A percentile compares a stretch with the other conserved stretches of the same genome.
phyloP scores from a whole-genome alignment of 2,329 filamentous ascomycete genomes.

The Colletotrichum abscissum region DNA sequence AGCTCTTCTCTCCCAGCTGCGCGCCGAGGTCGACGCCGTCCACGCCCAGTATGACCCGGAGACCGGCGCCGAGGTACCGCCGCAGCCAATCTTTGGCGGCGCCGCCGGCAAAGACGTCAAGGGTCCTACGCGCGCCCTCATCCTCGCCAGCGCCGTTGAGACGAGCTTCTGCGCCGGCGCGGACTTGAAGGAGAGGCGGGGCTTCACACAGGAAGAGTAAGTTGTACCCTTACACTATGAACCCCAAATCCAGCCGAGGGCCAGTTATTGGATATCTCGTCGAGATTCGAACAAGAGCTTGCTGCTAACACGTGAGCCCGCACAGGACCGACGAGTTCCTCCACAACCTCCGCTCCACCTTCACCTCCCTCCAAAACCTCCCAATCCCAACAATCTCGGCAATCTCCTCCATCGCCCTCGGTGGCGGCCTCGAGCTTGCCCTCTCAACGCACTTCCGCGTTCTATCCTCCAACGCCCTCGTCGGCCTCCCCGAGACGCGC shows the following conservation, averaged over 20 bases:
- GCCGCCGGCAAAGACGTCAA: slow-evolving; percentile 55
- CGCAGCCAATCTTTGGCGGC: slow-evolving; percentile 55
- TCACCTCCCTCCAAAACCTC: slow-evolving; percentile 78
- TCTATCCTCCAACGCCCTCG: slow-evolving; percentile 79
- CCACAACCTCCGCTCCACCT: slow-evolving; percentile 77
- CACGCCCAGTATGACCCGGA: slow-evolving; percentile 67
- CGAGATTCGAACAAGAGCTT: neutral
- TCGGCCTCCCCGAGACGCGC: slow-evolving; percentile 91
- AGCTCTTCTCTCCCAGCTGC: slow-evolving; percentile 78
- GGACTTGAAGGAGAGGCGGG: slow-evolving; percentile 88
- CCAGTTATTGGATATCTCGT: neutral
- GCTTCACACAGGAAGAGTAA: slow-evolving; percentile 83
- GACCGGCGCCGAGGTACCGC: slow-evolving; percentile 62
- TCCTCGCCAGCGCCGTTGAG: slow-evolving; percentile 88
- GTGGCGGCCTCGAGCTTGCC: slow-evolving; percentile 93
- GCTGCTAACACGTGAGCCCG: slow-evolving; percentile 3
- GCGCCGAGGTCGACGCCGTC: slow-evolving; percentile 78
- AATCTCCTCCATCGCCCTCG: slow-evolving; percentile 86
- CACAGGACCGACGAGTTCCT: slow-evolving; percentile 84
- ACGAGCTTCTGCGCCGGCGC: slow-evolving; percentile 93
- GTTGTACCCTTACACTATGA: slow-evolving; percentile 40
- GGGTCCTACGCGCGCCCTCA: slow-evolving; percentile 79
- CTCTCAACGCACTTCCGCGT: slow-evolving; percentile 91
- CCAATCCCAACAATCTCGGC: slow-evolving; percentile 92
- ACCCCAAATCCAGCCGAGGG: neutral